Percentiles rank a stretch among this genome's conserved stretches.
phyloP scores from a whole-genome alignment of 2,329 filamentous ascomycete genomes.

The Tolypocladium cylindrosporum region DNA sequence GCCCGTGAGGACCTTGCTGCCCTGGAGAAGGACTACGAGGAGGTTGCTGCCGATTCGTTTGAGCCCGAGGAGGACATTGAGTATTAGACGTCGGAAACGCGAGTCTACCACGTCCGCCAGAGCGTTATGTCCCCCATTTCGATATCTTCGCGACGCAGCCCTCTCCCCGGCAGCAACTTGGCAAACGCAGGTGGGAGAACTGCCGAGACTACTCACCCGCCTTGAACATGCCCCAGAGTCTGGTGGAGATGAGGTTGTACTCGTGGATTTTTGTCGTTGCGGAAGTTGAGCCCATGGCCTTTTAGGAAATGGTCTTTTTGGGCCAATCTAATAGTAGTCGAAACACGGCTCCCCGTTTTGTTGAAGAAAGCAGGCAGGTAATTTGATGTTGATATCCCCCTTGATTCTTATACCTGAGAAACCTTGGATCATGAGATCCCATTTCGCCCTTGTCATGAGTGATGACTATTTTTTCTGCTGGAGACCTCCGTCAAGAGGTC shows the following conservation, averaged over 20 bases:
- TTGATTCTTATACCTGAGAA: no score
- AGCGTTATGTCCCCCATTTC: no score
- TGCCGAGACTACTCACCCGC: neutral
- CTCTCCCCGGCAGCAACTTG: neutral
- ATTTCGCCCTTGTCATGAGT: no score
- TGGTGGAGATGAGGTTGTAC: slow-evolving; percentile 3
- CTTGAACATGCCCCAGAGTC: neutral
- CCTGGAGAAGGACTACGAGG: slow-evolving; percentile 79
- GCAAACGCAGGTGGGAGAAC: neutral
- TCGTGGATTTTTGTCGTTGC: slow-evolving; percentile 8
- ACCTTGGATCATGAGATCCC: no score
- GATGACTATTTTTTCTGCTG: no score
- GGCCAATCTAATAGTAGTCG: neutral
- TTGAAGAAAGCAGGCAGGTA: slow-evolving; percentile 15
- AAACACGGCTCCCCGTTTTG: neutral
- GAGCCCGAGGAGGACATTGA: slow-evolving; percentile 57
- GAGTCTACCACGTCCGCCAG: neutral
- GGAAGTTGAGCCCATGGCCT: slow-evolving; percentile 6
- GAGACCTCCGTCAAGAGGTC: no score
- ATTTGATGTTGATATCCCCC: slow-evolving; percentile 20
- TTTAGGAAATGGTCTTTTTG: neutral
- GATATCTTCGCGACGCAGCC: neutral
- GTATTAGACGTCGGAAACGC: slow-evolving; percentile 50
- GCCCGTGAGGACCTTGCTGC: slow-evolving; percentile 79
- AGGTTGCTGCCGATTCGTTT: slow-evolving; percentile 66